These are phyloP conservation scores for Heritiera littoralis DNA, from an alignment of 345 rosid species.

Conservation along the genomic window DNA sequence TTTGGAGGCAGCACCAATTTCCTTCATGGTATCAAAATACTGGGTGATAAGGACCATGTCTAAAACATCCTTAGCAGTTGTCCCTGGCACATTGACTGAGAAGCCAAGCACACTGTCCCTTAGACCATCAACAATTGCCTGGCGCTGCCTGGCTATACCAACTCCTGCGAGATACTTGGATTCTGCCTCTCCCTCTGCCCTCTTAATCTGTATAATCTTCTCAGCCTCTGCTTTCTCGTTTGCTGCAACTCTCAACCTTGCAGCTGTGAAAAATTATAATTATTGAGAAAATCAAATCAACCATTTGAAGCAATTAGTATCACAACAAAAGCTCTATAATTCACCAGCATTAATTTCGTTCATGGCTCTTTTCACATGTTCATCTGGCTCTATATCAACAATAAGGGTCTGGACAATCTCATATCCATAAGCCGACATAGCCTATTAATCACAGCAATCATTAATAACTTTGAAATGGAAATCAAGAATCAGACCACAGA, in stretches of 20 bases:
- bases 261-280: slow-evolving; percentile 31
- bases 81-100: slow-evolving; percentile 18
- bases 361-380: slow-evolving; percentile 73
- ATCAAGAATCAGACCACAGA: not conserved
- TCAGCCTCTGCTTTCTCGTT: slow-evolving; percentile 57
- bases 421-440: slow-evolving; percentile 75
- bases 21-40: slow-evolving; percentile 35
- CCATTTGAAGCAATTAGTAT: no score
- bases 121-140: slow-evolving; percentile 56
- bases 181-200: slow-evolving; percentile 56
- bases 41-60: slow-evolving; percentile 37
- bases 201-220: slow-evolving; percentile 55
- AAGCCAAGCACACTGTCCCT: slow-evolving; percentile 29
- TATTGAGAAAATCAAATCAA: not conserved
- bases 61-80: slow-evolving; percentile 24
- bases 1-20: slow-evolving; percentile 36
- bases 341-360: slow-evolving; percentile 76
- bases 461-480: not conserved
- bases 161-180: slow-evolving; percentile 52
- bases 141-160: slow-evolving; percentile 53
- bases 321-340: not conserved
- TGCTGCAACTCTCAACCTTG: slow-evolving; percentile 56
- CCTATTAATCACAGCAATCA: slow-evolving; percentile 32
- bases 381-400: slow-evolving; percentile 81
- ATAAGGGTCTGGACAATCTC: slow-evolving; percentile 83